phyloP scores from a whole-genome alignment of 495 filamentous ascomycete genomes.

The Cryomyces minteri region DNA sequence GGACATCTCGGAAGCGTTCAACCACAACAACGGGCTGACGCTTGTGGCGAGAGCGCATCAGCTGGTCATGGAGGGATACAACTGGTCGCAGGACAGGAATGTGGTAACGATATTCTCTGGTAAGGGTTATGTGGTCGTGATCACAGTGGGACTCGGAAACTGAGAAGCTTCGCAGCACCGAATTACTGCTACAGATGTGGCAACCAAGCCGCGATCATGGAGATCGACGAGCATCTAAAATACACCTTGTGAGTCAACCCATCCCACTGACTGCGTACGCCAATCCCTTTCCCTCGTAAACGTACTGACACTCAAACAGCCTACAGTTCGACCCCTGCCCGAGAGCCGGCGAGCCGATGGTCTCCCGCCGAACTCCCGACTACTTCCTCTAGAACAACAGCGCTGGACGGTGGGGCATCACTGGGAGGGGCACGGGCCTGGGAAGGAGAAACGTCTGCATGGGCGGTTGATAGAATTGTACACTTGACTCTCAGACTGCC shows the following conservation, averaged over 20 bases:
- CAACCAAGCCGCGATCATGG: conserved; percentile 99
- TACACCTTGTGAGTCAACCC: conserved; percentile 84
- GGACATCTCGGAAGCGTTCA: conserved; percentile 98
- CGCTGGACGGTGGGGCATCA: not conserved
- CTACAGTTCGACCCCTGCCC: conserved; percentile 99
- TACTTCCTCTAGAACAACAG: conserved; percentile 70
- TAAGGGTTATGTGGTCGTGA: conserved; percentile 21
- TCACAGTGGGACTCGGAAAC: too few relatives aligned
- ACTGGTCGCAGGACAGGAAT: conserved; percentile 93
- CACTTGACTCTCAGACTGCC: too few relatives aligned
- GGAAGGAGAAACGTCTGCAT: too few relatives aligned
- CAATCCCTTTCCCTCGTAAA: not conserved
- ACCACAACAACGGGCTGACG: conserved; percentile 97
- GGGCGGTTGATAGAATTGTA: too few relatives aligned
- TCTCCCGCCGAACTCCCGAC: conserved; percentile 87
- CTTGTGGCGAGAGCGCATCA: conserved; percentile 89
- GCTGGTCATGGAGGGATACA: conserved; percentile 96
- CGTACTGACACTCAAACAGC: conserved; percentile 28
- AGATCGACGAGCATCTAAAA: conserved; percentile 98
- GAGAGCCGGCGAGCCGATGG: conserved; percentile 94
- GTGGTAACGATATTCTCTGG: conserved; percentile 98
- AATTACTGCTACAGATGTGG: conserved; percentile 98
- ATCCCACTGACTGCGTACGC: not conserved
- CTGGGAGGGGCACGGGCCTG: too few relatives aligned
- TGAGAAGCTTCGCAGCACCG: conserved; percentile 31